A percentile compares a stretch with the other conserved stretches of the same genome.
phyloP scores from a whole-genome alignment of 1,284 basidiomycete species.

The Cronartium ribicola region DNA sequence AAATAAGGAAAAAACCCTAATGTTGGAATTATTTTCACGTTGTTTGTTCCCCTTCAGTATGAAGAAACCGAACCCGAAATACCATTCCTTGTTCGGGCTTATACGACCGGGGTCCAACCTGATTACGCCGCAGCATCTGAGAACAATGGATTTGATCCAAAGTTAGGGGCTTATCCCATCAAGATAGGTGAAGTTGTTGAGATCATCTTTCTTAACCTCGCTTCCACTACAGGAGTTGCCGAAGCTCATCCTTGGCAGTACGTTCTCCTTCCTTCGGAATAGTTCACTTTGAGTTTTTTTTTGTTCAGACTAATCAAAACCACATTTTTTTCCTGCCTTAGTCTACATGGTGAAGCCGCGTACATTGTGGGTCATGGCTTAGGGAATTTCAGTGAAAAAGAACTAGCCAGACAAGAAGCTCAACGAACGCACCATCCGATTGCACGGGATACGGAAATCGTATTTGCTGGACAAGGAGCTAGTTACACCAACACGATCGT shows the following conservation, averaged over 20 bases:
- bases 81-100: conserved; percentile 25
- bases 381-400: conserved; percentile 30
- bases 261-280: too few relatives aligned
- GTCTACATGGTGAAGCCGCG: conserved; percentile 24
- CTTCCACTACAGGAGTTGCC: conserved; percentile 25
- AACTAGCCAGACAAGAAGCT: conserved; percentile 11
- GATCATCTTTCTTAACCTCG: conserved; percentile 24
- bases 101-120: conserved; percentile 17
- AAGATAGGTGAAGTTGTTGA: conserved; percentile 38
- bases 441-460: conserved; percentile 28
- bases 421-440: conserved; percentile 8
- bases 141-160: conserved; percentile 35
- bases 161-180: conserved; percentile 22
- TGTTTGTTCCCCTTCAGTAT: conserved; percentile 22
- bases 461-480: conserved; percentile 25
- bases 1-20: too few relatives aligned
- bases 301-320: background rate
- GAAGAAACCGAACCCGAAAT: conserved; percentile 17
- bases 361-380: conserved; percentile 14
- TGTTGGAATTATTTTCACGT: too few relatives aligned
- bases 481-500: conserved; percentile 9
- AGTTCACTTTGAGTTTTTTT: background rate
- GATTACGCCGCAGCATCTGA: conserved; percentile 10
- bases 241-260: conserved; percentile 42
- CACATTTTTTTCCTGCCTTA: background rate